Evolutionary conservation across 2,329 filamentous ascomycete species (phyloP), one percentile per base, ranked within the genome.

Genomic region (Phialophora chinensis): DNA sequence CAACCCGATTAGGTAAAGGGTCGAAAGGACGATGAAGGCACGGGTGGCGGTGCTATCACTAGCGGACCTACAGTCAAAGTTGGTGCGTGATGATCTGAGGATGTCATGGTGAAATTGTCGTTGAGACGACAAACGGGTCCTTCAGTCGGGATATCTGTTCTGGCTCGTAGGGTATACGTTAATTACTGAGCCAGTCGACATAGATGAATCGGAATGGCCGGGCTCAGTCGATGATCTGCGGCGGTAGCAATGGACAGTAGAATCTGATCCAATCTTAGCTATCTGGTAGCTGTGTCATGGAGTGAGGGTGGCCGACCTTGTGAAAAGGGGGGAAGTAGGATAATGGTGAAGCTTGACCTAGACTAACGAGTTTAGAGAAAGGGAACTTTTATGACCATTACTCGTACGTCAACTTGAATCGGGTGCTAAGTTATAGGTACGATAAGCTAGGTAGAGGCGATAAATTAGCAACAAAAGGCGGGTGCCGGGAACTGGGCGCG

Each of bases 211-310:
- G 47, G 29, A 42, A 54, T 54, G 14, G 59, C 47, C 14, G 53
- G 59, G 47, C 49, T 61, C 27, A 61, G 31, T 42, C 47, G 27
- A 61, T 62, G 38, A 56, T 62, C 60, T 62, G n/a, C 52, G 60
- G 35, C 25, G 35, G 60, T 44, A 62, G 33, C 35, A 52, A 62
- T 62, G 17, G 58, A 63, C 11, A 58, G 54, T 58, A 59, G 61
- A 63, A 31, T 63, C 61, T 63, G 42, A 63, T 63, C 54, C 25
- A 33, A 63, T 57, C 23, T 58, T 63, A n/a, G 35, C 61, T 63
- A 27, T 35, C 35, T 63, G 14, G n/a, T 63, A 63, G 61, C 29
- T 63, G 42, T 58, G 20, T 63, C 6, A 63, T 27, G 4, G 27
- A 27, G 27, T 27, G 4, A 27, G 27, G 27, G 27, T 27, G 4